Evolutionary conservation across 345 rosid species (phyloP), one percentile per base, ranked within the genome.

Genomic region (Populus deltoides): DNA sequence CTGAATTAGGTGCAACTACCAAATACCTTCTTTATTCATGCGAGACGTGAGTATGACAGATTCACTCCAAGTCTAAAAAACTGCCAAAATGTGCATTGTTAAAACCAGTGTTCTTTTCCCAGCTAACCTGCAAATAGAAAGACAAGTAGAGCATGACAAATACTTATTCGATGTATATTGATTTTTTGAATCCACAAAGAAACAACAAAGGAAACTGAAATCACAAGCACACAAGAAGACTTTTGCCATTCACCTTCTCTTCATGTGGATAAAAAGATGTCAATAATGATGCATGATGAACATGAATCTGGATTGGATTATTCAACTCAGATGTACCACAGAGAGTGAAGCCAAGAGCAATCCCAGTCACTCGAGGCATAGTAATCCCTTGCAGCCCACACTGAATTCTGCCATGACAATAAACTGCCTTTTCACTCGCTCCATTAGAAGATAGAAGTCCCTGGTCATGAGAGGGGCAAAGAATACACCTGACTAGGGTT

Each of bases 81-180:
- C 57, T 45, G 43, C 25, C 62, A 61, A 22, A 43, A 59, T 7
- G 45, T 43, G 43, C 57, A 13, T 33, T 8, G 73, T 57, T 33
- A 31, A 62, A 39, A 70, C 29, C 47, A 43, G 25, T 61, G 31
- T n/a, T 73, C 43, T 11, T 36, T 22, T 39, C 45, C 62, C 75
- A 27, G 70, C 61, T 7, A 24, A 53, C 80, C 80, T 81, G 86
- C 80, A 84, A 65, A 9, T 4, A 59, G 15, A 59, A 59, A 59
- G 27, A n/a, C 13, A 59, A 24, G 13, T n/a, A 10, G 5, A 4
- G 4, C 41, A 17, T 3, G 70, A 41, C 51, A 31, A 27, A n/a
- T 22, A 10, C 35, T 29, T 9, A n/a, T 41, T 25, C 41, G n/a
- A 31, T 66, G 35, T 47, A 25, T 66, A 24, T 33, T n/a, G 10